Evolutionary conservation across 2,329 filamentous ascomycete species (phyloP).

Genomic region (Aspergillus sclerotialis): DNA sequence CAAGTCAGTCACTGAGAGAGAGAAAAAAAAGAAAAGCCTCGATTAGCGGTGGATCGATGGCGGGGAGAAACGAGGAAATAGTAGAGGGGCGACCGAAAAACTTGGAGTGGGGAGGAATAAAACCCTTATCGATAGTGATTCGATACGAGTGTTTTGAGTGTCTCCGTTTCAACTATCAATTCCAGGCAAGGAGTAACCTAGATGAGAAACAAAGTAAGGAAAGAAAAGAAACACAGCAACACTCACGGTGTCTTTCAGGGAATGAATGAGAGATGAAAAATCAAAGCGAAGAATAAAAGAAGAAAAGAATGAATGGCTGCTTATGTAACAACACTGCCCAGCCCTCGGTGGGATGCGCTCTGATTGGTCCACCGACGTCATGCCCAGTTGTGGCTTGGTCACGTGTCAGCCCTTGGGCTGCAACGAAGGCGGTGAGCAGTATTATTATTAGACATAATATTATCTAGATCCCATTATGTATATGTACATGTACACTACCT

Average conservation of each 20-base stretch:
- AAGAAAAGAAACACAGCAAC: too few relatives aligned
- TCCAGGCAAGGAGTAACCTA: constrained; percentile 3
- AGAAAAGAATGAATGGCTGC: background rate
- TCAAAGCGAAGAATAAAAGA: background rate
- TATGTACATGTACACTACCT: background rate
- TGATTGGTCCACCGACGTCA: background rate
- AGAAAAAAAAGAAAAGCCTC: constrained; percentile 24
- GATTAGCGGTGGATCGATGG: constrained; percentile 22
- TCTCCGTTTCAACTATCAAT: background rate
- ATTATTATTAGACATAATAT: background rate
- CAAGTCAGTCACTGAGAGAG: constrained; percentile 3
- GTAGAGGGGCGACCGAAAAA: constrained; percentile 22
- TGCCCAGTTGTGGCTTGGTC: too few relatives aligned
- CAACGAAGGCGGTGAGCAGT: too few relatives aligned
- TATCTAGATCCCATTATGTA: background rate
- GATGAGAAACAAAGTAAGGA: constrained; percentile 1
- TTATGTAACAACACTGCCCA: background rate
- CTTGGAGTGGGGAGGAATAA: constrained; percentile 15
- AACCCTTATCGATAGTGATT: constrained; percentile 38
- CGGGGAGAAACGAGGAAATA: constrained; percentile 17
- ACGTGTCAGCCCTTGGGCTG: too few relatives aligned
- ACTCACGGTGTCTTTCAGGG: too few relatives aligned
- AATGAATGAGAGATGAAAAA: background rate
- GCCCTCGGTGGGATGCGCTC: background rate
- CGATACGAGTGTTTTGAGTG: background rate